Conservation (phyloP, 2,329 filamentous ascomycete genomes). For the Beauveria scarabaeidicola region DNA sequence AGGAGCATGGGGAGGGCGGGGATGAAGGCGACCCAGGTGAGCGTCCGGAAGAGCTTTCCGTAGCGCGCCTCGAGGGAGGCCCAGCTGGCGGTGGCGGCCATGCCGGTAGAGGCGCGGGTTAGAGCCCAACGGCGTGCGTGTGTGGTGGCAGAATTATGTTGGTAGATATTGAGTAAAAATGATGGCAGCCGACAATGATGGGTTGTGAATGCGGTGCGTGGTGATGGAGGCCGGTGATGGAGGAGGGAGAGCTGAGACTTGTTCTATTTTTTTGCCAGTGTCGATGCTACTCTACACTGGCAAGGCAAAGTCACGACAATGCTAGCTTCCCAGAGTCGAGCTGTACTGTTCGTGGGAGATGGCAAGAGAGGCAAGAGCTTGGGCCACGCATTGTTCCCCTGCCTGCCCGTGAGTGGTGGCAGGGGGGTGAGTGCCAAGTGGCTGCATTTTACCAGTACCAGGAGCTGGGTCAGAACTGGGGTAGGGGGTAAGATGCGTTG, state of each 20-base stretch:
- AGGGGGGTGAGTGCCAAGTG: too few relatives aligned
- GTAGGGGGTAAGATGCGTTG: neutral
- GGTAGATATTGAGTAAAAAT: neutral
- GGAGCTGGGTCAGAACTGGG: neutral
- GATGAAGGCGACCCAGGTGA: slow-evolving; percentile 28
- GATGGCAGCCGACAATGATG: too few relatives aligned
- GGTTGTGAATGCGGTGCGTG: neutral
- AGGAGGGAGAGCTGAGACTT: neutral
- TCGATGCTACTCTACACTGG: neutral
- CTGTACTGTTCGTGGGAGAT: neutral
- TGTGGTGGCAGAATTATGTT: neutral
- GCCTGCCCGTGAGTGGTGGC: neutral
- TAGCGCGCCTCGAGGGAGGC: slow-evolving; percentile 9
- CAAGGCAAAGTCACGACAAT: neutral
- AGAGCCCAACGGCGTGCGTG: neutral
- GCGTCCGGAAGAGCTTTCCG: slow-evolving; percentile 24
- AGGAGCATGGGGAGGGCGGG: slow-evolving; percentile 32
- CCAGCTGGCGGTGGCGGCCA: slow-evolving; percentile 4
- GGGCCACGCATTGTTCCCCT: neutral
- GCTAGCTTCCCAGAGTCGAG: neutral
- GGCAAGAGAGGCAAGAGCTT: neutral
- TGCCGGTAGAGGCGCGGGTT: neutral
- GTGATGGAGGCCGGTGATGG: too few relatives aligned
- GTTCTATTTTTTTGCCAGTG: neutral
- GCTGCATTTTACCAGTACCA: too few relatives aligned